Conservation (phyloP, 2,329 filamentous ascomycete species). For the Corinectria fuckeliana region DNA sequence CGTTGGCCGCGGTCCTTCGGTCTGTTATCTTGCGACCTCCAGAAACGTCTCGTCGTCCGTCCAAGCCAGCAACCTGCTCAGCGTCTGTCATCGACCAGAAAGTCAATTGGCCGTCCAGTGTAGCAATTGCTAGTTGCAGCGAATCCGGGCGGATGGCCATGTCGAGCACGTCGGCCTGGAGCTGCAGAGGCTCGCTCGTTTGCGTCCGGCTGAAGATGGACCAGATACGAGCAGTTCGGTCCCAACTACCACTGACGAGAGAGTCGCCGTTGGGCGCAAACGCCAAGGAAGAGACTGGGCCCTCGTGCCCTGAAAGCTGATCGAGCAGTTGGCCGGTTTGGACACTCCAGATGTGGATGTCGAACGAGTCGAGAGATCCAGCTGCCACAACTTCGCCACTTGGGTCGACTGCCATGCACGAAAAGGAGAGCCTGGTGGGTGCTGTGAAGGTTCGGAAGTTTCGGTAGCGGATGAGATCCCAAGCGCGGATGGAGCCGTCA, state of each 20-base stretch:
- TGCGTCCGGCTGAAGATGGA: constrained; percentile 93
- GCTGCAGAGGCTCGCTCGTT: constrained; percentile 90
- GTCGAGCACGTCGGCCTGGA: constrained; percentile 88
- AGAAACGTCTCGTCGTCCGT: constrained; percentile 90
- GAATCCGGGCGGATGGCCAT: constrained; percentile 91
- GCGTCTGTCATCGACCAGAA: constrained; percentile 95
- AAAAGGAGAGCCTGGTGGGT: constrained; percentile 88
- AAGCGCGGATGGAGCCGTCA: constrained; percentile 92
- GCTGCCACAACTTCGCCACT: constrained; percentile 96
- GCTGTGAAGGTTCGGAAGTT: constrained; percentile 98
- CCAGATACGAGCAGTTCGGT: constrained; percentile 94
- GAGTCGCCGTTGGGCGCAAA: constrained; percentile 87
- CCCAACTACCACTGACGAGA: constrained; percentile 94
- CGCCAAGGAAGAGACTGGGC: constrained; percentile 84
- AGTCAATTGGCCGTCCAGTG: constrained; percentile 88
- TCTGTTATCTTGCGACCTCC: constrained; percentile 90
- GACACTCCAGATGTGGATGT: constrained; percentile 98
- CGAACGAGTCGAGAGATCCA: constrained; percentile 93
- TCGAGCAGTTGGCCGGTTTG: constrained; percentile 96
- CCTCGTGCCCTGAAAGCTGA: constrained; percentile 89
- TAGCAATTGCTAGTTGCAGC: constrained; percentile 88
- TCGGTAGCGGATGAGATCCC: constrained; percentile 94
- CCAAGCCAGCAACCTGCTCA: constrained; percentile 82
- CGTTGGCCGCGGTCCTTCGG: constrained; percentile 88
- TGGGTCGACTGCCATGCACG: constrained; percentile 93